Percentiles rank a stretch among this genome's conserved stretches.
phyloP scores from a whole-genome alignment of 768 basidiomycete genomes.

The Leccinellum luteum region DNA sequence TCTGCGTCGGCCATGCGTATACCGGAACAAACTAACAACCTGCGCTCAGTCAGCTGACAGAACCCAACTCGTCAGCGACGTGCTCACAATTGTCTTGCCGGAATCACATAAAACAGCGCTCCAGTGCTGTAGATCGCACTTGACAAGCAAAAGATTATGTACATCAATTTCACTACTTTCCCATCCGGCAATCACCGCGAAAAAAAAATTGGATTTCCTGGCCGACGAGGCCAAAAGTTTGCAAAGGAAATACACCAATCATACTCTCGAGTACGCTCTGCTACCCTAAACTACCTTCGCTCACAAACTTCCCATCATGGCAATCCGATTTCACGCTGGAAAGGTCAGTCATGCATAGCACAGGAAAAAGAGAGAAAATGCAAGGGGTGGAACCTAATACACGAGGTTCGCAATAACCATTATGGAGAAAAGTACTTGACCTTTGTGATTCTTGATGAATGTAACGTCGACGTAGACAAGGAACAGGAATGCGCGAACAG shows the following conservation, averaged over 20 bases:
- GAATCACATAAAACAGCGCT: slow-evolving; percentile 11
- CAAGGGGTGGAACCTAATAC: neutral
- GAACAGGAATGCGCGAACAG: slow-evolving; percentile 7
- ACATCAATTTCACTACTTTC: neutral
- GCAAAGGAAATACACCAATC: neutral
- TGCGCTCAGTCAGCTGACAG: neutral
- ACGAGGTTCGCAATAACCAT: slow-evolving; percentile 1
- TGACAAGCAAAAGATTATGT: neutral
- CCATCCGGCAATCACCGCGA: neutral
- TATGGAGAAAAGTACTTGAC: slow-evolving; percentile 28
- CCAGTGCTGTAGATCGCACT: neutral
- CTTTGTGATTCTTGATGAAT: slow-evolving; percentile 19
- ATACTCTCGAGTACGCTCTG: slow-evolving; percentile 13
- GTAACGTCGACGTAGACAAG: slow-evolving; percentile 4
- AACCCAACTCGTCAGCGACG: neutral
- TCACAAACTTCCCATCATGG: neutral
- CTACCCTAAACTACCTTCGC: neutral
- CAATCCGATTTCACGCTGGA: slow-evolving; percentile 21
- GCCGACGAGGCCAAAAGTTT: neutral
- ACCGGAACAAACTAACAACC: neutral
- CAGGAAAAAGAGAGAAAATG: slow-evolving; percentile 3
- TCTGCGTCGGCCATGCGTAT: slow-evolving; percentile 61
- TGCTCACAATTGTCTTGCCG: neutral
- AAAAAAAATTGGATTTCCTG: slow-evolving; percentile 4
- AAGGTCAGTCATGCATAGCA: slow-evolving; percentile 29